A percentile compares a stretch with the other conserved stretches of the same genome.
These are phyloP conservation scores for Solanum phureja DNA, from an alignment of 257 asterid genomes.

Conservation along the genomic window DNA sequence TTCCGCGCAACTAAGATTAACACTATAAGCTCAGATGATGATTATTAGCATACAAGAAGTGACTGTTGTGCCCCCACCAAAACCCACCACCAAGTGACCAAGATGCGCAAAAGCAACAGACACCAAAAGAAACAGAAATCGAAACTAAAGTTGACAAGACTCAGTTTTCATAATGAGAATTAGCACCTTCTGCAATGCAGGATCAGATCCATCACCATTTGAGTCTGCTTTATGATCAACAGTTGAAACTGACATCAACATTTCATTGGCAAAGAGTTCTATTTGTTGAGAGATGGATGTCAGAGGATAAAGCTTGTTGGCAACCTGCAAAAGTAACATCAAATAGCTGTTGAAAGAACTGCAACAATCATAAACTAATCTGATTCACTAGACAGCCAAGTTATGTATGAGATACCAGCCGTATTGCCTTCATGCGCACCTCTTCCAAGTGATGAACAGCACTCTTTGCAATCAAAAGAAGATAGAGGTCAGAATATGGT, in stretches of 20 bases:
- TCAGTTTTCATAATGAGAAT: neutral
- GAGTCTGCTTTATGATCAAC: slow-evolving; percentile 21
- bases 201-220: slow-evolving; percentile 39
- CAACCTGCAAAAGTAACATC: slow-evolving; percentile 47
- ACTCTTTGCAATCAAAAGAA: slow-evolving; percentile 39
- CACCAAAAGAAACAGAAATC: neutral
- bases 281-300: slow-evolving; percentile 65
- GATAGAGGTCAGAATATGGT: slow-evolving; percentile 17
- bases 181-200: slow-evolving; percentile 44
- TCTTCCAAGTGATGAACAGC: slow-evolving; percentile 86
- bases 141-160: neutral
- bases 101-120: neutral
- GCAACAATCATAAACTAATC: neutral
- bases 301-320: slow-evolving; percentile 91
- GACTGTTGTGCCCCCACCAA: neutral
- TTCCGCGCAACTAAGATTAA: too few relatives aligned
- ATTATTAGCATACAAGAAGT: neutral
- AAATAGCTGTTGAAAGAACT: neutral
- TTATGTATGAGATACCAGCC: slow-evolving; percentile 54
- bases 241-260: slow-evolving; percentile 56
- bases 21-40: neutral
- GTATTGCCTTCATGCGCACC: slow-evolving; percentile 98
- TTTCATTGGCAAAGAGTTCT: slow-evolving; percentile 78
- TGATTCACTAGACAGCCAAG: slow-evolving; percentile 9
- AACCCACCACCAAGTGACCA: neutral